Evolutionary conservation across 805 yeast species (phyloP).

Genomic region (Nakazawaea holstii): DNA sequence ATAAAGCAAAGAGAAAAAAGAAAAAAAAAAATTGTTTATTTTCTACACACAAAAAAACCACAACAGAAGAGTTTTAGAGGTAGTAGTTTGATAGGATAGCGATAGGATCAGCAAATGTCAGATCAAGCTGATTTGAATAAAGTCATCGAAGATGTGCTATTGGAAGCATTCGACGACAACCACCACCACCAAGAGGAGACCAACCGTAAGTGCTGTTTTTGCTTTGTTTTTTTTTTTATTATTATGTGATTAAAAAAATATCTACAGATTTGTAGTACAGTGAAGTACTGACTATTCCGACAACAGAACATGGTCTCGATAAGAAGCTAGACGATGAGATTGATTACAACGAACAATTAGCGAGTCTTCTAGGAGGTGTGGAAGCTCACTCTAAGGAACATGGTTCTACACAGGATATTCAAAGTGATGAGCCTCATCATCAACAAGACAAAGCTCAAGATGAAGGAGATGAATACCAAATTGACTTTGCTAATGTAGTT

Average conservation of each 20-base stretch:
- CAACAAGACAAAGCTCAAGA: neutral
- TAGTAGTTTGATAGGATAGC: neutral
- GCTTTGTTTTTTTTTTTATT: neutral
- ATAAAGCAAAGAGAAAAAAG: neutral
- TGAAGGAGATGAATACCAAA: slow-evolving; percentile 1
- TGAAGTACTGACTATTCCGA: no score
- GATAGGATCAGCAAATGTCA: slow-evolving; percentile 1
- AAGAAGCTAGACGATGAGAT: neutral
- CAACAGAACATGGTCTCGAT: neutral
- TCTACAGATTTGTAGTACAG: neutral
- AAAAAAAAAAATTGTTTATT: slow-evolving; percentile 1
- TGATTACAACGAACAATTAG: slow-evolving; percentile 3
- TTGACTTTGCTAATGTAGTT: slow-evolving; percentile 10
- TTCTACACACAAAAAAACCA: neutral
- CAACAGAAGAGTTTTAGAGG: neutral
- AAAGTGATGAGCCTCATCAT: neutral
- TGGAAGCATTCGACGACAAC: slow-evolving; percentile 1
- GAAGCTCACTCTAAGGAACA: neutral
- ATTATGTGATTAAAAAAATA: neutral
- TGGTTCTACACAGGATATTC: neutral
- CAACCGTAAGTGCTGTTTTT: neutral
- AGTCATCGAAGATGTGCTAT: slow-evolving; percentile 8
- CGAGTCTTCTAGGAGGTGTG: neutral
- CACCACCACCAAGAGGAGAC: neutral
- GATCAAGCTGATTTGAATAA: slow-evolving; percentile 7